Base-by-base conservation (phyloP, 139 green algal genomes). In the Tetratostichococcus sp. region DNA sequence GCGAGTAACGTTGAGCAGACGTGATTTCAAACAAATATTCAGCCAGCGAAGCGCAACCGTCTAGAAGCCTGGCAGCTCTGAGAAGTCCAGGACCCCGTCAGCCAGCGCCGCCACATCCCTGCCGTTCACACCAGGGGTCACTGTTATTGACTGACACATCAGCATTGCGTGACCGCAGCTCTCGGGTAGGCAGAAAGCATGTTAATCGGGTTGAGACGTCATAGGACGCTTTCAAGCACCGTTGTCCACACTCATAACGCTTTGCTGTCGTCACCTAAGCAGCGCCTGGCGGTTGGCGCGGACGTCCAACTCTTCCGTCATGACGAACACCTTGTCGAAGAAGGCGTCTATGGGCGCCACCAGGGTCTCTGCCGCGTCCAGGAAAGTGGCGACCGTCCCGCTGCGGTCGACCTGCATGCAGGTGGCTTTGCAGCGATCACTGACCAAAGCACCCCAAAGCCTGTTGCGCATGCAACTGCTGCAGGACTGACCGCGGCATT, bases 41-140 rank as follows among this genome's bases (percentile, higher is more conserved):
- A n/a, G n/a, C n/a, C n/a, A n/a, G n/a, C n/a, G n/a, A n/a, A n/a
- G n/a, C n/a, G n/a, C n/a, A n/a, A n/a, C n/a, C n/a, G n/a, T n/a
- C n/a, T 73, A 99, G 69, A 98, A 98, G 26, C 95, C 94, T 23
- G 96, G 96, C 67, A 99, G 85, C 79, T 95, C 77, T 21, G 81
- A 81, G 21, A 99, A 85, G 75, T 98, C 91, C 14, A 96, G 67
- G 67, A 98, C 86, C 28, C 96, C 96, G 1, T 77, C 57, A 1
- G 92, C 81, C 69, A 99, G 74, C 0, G 69, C 74, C 1, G 94
- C 91, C 57, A 98, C 71, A 69, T 94, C 84, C 0, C 50, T 62
- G 50, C 50, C 2, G 50, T 17, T 5, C 2, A 23, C 11, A n/a
- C 19, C 17, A 62, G 19, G 14, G 11, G 19, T 26, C 14, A 28